phyloP scores from a whole-genome alignment of 2,329 filamentous ascomycete genomes.

The Escovopsis sp. region DNA sequence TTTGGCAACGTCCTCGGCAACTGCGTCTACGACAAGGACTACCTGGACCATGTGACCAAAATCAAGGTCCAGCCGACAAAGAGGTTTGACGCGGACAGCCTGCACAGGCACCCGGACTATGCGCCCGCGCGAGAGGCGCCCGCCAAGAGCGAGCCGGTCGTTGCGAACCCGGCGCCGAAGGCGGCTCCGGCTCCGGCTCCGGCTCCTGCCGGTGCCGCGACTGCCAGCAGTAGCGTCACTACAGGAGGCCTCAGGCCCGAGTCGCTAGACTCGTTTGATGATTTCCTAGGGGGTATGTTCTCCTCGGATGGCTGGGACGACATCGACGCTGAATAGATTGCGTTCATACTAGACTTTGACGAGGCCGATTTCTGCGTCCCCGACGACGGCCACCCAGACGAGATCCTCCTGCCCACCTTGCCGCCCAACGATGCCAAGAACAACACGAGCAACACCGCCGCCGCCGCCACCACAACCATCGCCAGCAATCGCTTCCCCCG shows the following conservation, averaged over 20 bases:
- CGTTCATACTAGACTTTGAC: conserved; percentile 45
- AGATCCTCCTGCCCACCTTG: conserved; percentile 42
- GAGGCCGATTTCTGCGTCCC: conserved; percentile 61
- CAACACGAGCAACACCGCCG: too few relatives aligned
- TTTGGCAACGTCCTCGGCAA: conserved; percentile 98
- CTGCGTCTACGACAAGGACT: conserved; percentile 95
- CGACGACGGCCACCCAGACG: conserved; percentile 60
- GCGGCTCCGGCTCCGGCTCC: too few relatives aligned
- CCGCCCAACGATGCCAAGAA: too few relatives aligned
- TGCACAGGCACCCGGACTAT: conserved; percentile 72
- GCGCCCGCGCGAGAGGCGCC: conserved; percentile 39
- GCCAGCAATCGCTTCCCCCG: conserved; percentile 11
- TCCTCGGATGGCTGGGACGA: conserved; percentile 22
- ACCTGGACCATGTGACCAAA: conserved; percentile 77
- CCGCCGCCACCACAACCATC: conserved; percentile 1
- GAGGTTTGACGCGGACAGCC: conserved; percentile 62
- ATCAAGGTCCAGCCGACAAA: conserved; percentile 60
- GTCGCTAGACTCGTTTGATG: conserved; percentile 33
- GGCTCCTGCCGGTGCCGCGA: background rate
- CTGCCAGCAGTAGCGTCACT: conserved; percentile 2
- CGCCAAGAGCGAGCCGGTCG: background rate
- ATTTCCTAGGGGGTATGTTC: conserved; percentile 33
- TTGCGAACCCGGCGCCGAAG: background rate
- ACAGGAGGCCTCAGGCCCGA: conserved; percentile 14
- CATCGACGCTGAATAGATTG: conserved; percentile 17